These are phyloP conservation scores for Nemania serpens DNA, from an alignment of 2,329 filamentous ascomycete species.

Conservation along the genomic window DNA sequence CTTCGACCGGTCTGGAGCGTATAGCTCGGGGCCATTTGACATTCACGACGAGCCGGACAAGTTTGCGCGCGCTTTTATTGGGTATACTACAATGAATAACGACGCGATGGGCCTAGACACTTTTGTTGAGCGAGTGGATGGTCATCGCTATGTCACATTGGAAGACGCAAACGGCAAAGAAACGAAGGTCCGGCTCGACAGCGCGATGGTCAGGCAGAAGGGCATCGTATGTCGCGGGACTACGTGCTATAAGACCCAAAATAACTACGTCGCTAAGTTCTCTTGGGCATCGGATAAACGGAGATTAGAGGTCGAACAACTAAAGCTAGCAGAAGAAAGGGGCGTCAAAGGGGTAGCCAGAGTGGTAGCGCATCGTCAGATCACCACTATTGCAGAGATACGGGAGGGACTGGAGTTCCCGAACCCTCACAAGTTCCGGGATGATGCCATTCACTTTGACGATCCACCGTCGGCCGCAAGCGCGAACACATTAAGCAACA, in stretches of 20 bases:
- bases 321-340: constrained; percentile 1
- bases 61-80: constrained; percentile 15
- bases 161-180: background rate
- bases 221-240: constrained; percentile 21
- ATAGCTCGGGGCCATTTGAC: constrained; percentile 10
- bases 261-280: constrained; percentile 14
- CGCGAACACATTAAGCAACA: background rate
- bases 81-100: constrained; percentile 15
- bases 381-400: constrained; percentile 14
- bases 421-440: constrained; percentile 7
- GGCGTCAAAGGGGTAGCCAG: constrained; percentile 10
- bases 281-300: constrained; percentile 15
- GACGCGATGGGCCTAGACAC: constrained; percentile 2
- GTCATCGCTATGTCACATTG: background rate
- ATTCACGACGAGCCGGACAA: constrained; percentile 7
- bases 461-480: constrained; percentile 1
- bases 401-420: constrained; percentile 12
- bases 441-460: constrained; percentile 1
- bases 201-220: constrained; percentile 6
- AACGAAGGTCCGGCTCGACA: constrained; percentile 7
- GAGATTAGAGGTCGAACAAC: constrained; percentile 8
- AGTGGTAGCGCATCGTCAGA: constrained; percentile 12
- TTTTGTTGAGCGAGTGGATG: constrained; percentile 6
- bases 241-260: constrained; percentile 15
- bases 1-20: constrained; percentile 13